Base-by-base conservation (phyloP, 768 basidiomycete species). In the Podaxis sp. region DNA sequence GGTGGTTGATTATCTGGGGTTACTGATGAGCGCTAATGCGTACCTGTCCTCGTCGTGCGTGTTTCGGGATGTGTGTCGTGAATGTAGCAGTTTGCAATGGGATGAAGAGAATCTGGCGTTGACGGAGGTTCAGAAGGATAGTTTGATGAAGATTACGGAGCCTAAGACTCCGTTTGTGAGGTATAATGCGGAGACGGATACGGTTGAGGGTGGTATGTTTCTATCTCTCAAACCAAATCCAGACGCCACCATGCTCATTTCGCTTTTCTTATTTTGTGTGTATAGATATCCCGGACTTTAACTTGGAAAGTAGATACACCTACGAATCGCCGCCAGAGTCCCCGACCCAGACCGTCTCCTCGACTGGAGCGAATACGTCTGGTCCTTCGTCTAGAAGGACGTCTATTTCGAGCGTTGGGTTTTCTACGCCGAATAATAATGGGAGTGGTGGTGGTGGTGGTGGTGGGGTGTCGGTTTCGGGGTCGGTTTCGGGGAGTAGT, bases 81-180 rank as follows among this genome's bases (percentile, higher is more conserved):
- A 27, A 58, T 19, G 41, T 50, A 81, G 83, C 66, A 95, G 88
- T 68, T 71, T 97, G 69, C 91, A 93, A 71, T 98, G 95, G 95
- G 96, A 98, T 71, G 95, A 98, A 70, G 92, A 87, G 72, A 98
- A 97, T 71, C 81, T 98, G 38, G 92, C 93, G 25, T 74, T 92
- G 69, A 97, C 95, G 0, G 95, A 98, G 75, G 88, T 94, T 66
- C 87, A 91, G 81, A 96, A 96, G 75, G 94, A 96, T 70, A 95
- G 93, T 66, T 79, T 94, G 71, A 98, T 97, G 95, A 98, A 97
- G 85, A 98, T 98, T 70, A 94, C 93, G 2, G 95, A 98, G 70
- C 95, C 95, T 57, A 98, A 98, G 83, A 98, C 95, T 9, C 95
- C 95, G 1, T 98, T 91, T 75, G 95, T 98, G 58, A 82, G 93